phyloP scores from a whole-genome alignment of 139 green algal species.

The Pseudopediastrum boryanum region DNA sequence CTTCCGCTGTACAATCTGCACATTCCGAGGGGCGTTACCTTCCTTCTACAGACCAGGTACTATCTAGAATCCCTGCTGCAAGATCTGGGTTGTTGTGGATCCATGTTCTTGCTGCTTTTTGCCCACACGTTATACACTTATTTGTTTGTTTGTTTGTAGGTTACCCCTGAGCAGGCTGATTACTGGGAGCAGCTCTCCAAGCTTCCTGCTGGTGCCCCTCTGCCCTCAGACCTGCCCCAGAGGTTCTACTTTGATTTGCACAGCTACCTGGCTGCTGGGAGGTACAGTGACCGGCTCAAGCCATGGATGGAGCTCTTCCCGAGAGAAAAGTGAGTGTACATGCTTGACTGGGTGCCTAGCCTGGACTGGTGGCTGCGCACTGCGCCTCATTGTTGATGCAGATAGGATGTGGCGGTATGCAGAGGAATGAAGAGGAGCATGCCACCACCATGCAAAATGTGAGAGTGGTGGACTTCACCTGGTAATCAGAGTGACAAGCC shows the following conservation, averaged over 20 bases:
- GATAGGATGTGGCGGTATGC: too few species aligned
- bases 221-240: slow-evolving; percentile 61
- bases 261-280: slow-evolving; percentile 30
- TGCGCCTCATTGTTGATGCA: too few species aligned
- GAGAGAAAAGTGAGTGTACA: slow-evolving; percentile 54
- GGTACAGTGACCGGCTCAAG: slow-evolving; percentile 61
- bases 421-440: too few species aligned
- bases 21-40: neutral
- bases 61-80: too few species aligned
- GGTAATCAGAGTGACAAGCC: too few species aligned
- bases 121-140: neutral
- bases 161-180: slow-evolving; percentile 35
- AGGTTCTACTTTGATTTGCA: slow-evolving; percentile 23
- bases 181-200: slow-evolving; percentile 51
- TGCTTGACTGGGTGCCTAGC: too few species aligned
- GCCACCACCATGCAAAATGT: too few species aligned
- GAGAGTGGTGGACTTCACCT: too few species aligned
- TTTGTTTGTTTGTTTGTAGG: neutral
- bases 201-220: slow-evolving; percentile 40
- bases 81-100: neutral
- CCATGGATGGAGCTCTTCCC: slow-evolving; percentile 71
- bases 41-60: too few species aligned
- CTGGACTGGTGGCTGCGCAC: too few species aligned
- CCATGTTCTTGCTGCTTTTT: neutral
- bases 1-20: neutral